A percentile compares a stretch with the other conserved stretches of the same genome.
phyloP scores from a whole-genome alignment of 2,329 filamentous ascomycete genomes.

The Colletotrichum sp. region DNA sequence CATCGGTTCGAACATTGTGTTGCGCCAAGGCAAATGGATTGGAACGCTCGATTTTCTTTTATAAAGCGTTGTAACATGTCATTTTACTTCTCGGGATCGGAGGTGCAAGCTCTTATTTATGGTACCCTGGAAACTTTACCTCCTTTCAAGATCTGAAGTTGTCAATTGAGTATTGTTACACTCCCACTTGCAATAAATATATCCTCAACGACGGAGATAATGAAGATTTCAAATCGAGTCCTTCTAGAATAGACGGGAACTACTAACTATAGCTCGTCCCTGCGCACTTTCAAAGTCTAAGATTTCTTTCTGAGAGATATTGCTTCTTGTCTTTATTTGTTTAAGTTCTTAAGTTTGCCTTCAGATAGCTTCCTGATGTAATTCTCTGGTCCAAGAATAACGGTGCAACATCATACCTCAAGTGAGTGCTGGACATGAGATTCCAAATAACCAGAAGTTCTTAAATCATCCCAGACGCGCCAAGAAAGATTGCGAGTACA shows the following conservation, averaged over 20 bases:
- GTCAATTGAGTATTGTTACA: fast-evolving
- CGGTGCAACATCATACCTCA: too few relatives aligned
- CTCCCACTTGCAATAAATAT: background rate
- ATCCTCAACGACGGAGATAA: background rate
- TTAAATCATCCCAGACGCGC: too few relatives aligned
- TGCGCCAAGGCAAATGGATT: background rate
- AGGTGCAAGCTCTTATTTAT: background rate
- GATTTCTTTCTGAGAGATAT: background rate
- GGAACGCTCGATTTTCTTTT: background rate
- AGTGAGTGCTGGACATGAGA: too few relatives aligned
- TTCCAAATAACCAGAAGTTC: too few relatives aligned
- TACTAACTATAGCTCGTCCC: fast-evolving
- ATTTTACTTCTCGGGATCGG: background rate
- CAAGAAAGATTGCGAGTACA: too few relatives aligned
- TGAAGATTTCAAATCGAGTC: fast-evolving
- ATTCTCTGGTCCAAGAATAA: background rate
- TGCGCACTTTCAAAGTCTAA: background rate
- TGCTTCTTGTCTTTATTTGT: fast-evolving
- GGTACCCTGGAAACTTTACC: fast-evolving
- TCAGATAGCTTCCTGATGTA: background rate
- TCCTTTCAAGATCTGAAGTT: fast-evolving
- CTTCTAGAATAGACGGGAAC: background rate
- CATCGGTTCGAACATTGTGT: background rate
- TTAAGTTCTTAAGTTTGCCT: fast-evolving
- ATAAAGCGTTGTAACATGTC: background rate